Base-by-base conservation (phyloP, 345 rosid genomes). In the Gossypium raimondii region DNA sequence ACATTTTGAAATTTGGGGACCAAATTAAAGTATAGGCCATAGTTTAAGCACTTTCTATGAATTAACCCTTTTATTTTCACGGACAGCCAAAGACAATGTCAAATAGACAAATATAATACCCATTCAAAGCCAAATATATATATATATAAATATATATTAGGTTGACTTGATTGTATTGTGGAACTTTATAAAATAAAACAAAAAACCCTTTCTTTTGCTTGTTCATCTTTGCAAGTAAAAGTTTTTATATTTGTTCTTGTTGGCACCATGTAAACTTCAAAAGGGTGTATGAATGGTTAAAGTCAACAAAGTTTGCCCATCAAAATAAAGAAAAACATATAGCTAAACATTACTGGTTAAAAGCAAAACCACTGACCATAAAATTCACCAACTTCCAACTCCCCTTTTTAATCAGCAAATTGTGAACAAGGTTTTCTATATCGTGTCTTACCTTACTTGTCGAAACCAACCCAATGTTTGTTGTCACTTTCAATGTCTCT, bases 401-500 rank as follows among this genome's bases (percentile, higher is more conserved):
- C 12, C 1, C 25, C 17, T 2, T 45, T 45, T 34, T 34, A 34
- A 70, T 20, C 22, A 22, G 27, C 51, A 20, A 11, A 6, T n/a
- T 72, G 53, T 20, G 50, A 56, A 75, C 22, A 41, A 71, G 62
- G 52, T 13, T 43, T 67, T 24, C 13, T 38, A 48, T 47, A 45
- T 59, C 22, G n/a, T 72, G 74, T 9, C 56, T 17, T 71, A 2
- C 14, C 58, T 17, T 48, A 1, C 66, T 11, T 18, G 38, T 7
- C 65, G 18, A 25, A 43, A 69, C 47, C 34, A 2, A 69, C n/a
- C 76, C 7, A 34, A 56, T 56, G 51, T 34, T 34, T 18, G 20
- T n/a, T 59, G 82, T 79, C 76, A 11, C 48, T 58, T 9, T 75
- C 76, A 27, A 29, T 11, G 22, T 44, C 63, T 25, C 68, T 65